Conservation (phyloP, 768 basidiomycete species). For the Amanita pseudoporphyria region DNA sequence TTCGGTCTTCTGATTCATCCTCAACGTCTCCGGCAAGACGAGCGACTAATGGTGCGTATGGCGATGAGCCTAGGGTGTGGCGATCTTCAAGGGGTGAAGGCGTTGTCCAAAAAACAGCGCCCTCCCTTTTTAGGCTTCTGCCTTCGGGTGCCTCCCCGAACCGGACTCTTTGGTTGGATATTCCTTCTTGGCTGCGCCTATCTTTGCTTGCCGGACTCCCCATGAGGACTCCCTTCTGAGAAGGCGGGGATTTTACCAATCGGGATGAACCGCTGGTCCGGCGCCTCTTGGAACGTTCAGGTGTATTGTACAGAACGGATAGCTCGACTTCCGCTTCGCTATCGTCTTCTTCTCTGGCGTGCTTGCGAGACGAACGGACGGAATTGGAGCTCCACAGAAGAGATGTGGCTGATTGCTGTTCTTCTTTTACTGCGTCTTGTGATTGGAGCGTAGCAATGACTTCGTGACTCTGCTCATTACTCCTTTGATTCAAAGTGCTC, state of each 20-base stretch:
- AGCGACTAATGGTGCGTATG: background rate
- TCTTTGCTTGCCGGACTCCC: background rate
- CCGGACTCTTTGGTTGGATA: background rate
- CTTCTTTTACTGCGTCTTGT: too few relatives aligned
- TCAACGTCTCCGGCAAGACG: background rate
- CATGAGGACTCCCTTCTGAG: background rate
- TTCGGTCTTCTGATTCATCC: background rate
- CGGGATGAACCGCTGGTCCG: background rate
- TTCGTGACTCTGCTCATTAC: too few relatives aligned
- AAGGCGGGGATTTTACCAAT: background rate
- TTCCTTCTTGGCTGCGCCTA: background rate
- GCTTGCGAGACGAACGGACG: slow-evolving; percentile 7
- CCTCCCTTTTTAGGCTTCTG: background rate
- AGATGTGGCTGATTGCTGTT: background rate
- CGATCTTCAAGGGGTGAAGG: background rate
- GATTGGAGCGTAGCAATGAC: too few relatives aligned
- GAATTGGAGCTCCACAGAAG: background rate
- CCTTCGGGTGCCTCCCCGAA: background rate
- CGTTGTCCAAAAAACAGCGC: background rate
- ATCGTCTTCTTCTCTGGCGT: slow-evolving; percentile 5
- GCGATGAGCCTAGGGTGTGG: background rate
- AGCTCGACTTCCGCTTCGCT: slow-evolving; percentile 12
- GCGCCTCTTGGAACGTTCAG: background rate
- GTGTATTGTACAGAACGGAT: background rate
- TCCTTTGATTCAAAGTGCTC: background rate